Evolutionary conservation across 306 rosid species (phyloP), one percentile per base, ranked within the genome.

Genomic region (Cicer cuneatum): DNA sequence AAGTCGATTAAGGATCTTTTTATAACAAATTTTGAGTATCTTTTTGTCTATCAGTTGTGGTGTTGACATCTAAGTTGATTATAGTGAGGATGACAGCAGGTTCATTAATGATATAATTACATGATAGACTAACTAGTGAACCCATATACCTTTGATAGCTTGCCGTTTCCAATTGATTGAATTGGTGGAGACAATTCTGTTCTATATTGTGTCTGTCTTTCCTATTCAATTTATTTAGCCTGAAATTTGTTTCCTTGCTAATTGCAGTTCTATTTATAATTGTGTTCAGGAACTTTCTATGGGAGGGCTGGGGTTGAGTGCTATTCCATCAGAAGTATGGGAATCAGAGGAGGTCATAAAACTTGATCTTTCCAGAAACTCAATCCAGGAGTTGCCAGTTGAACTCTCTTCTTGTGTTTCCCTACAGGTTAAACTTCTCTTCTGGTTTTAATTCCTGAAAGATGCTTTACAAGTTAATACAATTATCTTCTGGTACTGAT

Each of bases 261-360:
- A 52, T 67, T 60, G n/a, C 29, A 35, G 42, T 52, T 65, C 48
- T 74, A 65, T 39, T 66, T 66, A 56, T 14, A 46, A 52, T 75
- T 82, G 59, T 77, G 75, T 78, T 68, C 84, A 93, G 98, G 98
- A 93, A 81, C 87, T 93, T 80, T 89, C 91, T 53, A 76, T 93
- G 87, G 89, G 81, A 82, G 93, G 96, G 78, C 29, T 86, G 75
- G 96, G 88, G 74, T 90, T 93, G 87, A 86, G 59, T 85, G 64
- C 76, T 72, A 90, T 93, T 74, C 97, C 97, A 53, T 79, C 94
- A 61, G 92, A 93, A 84, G 92, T 88, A 51, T 91, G 94, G 97
- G 90, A 88, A 81, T 87, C 90, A 1, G 81, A 83, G 82, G 98
- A 89, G 81, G 69, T 89, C 43, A 57, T 79, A 62, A 91, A 87